Percentiles rank a stretch among this genome's conserved stretches.
Conservation (phyloP, 768 basidiomycete species). For the Lactarius pseudohatsudake region DNA sequence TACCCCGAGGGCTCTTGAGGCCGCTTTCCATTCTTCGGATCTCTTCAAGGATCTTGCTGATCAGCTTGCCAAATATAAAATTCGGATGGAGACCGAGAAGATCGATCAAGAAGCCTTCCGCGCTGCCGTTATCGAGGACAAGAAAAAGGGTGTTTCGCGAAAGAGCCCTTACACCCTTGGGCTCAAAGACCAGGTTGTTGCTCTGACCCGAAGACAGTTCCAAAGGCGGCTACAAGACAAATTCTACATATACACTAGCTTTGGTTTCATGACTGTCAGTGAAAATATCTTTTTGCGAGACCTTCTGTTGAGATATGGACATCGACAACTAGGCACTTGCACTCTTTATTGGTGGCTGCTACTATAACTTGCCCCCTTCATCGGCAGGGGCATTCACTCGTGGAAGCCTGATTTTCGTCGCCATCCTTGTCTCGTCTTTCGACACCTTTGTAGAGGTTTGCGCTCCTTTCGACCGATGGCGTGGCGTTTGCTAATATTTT, state of each 20-base stretch:
- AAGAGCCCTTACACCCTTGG: slow-evolving; percentile 85
- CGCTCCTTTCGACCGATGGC: not conserved
- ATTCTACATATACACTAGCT: slow-evolving; percentile 76
- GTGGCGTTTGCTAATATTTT: slow-evolving; percentile 39
- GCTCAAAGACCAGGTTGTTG: slow-evolving; percentile 70
- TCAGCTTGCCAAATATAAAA: slow-evolving; percentile 55
- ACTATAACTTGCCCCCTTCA: slow-evolving; percentile 68
- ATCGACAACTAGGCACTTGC: slow-evolving; percentile 38
- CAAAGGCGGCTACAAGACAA: slow-evolving; percentile 70
- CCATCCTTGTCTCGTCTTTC: slow-evolving; percentile 63
- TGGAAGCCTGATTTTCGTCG: slow-evolving; percentile 75
- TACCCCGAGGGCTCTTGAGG: slow-evolving; percentile 66
- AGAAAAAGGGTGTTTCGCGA: slow-evolving; percentile 74
- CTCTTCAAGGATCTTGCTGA: slow-evolving; percentile 45
- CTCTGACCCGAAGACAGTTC: slow-evolving; percentile 73
- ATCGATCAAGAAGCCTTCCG: slow-evolving; percentile 76
- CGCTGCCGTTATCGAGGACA: slow-evolving; percentile 71
- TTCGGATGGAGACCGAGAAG: slow-evolving; percentile 56
- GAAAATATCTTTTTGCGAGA: slow-evolving; percentile 41
- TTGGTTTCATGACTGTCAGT: slow-evolving; percentile 59
- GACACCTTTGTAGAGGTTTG: slow-evolving; percentile 70
- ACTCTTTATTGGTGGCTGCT: slow-evolving; percentile 71
- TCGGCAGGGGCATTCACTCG: slow-evolving; percentile 87
- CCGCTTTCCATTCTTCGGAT: slow-evolving; percentile 54
- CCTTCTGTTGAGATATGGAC: not conserved